Base-by-base conservation (phyloP, 148 eudicot genomes). In the Amaranthus palmeri region DNA sequence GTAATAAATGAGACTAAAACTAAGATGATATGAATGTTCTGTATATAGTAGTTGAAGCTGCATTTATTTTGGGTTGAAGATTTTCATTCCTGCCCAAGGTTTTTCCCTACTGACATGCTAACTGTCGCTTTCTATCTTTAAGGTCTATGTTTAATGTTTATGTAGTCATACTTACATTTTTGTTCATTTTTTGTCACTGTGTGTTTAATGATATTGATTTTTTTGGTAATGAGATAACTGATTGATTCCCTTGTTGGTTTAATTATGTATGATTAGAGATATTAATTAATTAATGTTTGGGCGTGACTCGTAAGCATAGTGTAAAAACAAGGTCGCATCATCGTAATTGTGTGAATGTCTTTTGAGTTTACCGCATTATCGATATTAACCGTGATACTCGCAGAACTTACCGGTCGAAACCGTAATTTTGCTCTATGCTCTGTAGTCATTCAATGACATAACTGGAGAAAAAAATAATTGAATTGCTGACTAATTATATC, bases 131-230 rank as follows among this genome's bases (percentile, higher is more conserved):
- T 72, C 43, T 72, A 45, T 58, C 9, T 15, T 48, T 52, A 5
- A 46, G 64, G 43, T 49, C 15, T n/a, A 60, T 55, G 57, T 78
- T 52, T 72, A 67, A 11, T 55, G 57, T 78, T 52, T 72, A 67
- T 7, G 59, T 45, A 72, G 46, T 49, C 73, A 64, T 58, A 41
- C 6, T 65, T 58, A 41, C 6, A 43, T 44, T 43, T 25, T 66
- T 8, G 68, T 78, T 68, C 52, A 41, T 25, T 67, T 48, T 43
- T 68, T 10, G 47, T 25, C 36, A 25, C 36, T 25, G 36, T 25
- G 36, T 42, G 9, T 45, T 60, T 67, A 25, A 53, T 53, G 54
- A 17, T 53, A 46, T 68, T 57, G 45, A 54, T 40, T 4, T 25
- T 53, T 67, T 52, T 62, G 9, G 67, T 6, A 4, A 25, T 25